Evolutionary conservation across 306 rosid species (phyloP), one percentile per base, ranked within the genome.

Genomic region (cucumber (Cucumis sativus)): DNA sequence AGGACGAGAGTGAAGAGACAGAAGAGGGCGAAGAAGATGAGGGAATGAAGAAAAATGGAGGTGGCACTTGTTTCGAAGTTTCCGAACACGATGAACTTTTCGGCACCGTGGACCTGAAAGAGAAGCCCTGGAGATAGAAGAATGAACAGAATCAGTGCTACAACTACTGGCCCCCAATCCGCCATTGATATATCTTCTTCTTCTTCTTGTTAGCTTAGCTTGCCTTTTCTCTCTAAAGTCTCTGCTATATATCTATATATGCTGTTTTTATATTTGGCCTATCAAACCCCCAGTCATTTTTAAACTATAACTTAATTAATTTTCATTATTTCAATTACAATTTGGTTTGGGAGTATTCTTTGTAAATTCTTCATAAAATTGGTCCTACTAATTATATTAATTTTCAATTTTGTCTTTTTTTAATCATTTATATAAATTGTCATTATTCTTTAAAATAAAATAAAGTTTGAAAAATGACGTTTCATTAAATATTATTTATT

Each of bases 111-210:
- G 7, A 91, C 75, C 78, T 90, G 97, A 79, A 93, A 91, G 5
- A 93, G 81, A 28, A 93, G 84, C 0, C 97, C 97, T 0, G 97
- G 98, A 0, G 97, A 83, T 57, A 93, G 74, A 60, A 93, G 80
- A 56, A 91, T 84, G 57, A 88, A 93, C 68, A 93, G 78, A 80
- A 89, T 78, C 84, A 89, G 91, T 0, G 96, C 83, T 35, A 89
- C 92, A 20, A 89, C 81, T 65, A 93, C 87, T 10, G 98, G 88
- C 0, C 96, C 97, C 96, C 91, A 93, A 66, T 93, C 91, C 61
- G 86, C 85, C 97, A 89, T 88, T 10, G 28, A 17, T 55, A 14
- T n/a, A n/a, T n/a, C n/a, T n/a, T n/a, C n/a, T n/a, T 51, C 68
- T 58, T 61, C 10, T 61, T 16, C 11, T 15, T 61, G 4, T 16